Percentiles rank a stretch among this genome's conserved stretches.
Evolutionary conservation across 148 eudicot species (phyloP).

Genomic region (Oxyria digyna): DNA sequence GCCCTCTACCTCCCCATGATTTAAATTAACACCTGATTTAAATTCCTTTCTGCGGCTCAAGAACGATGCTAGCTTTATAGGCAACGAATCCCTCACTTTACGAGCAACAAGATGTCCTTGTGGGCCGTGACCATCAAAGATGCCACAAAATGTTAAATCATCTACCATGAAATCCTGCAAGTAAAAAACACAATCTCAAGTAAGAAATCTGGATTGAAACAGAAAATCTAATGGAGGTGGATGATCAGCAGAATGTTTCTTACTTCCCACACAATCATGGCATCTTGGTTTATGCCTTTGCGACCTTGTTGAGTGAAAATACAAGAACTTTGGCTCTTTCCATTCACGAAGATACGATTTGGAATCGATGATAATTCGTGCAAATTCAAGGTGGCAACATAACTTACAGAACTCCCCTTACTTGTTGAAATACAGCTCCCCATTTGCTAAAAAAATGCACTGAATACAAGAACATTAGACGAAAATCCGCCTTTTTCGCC

Average conservation of each 20-base stretch:
- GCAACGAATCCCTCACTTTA: conserved; percentile 80
- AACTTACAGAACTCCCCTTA: conserved; percentile 57
- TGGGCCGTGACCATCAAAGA: conserved; percentile 98
- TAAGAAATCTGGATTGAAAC: not conserved
- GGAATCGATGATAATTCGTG: conserved; percentile 68
- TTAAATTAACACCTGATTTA: conserved; percentile 35
- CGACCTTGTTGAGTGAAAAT: conserved; percentile 97
- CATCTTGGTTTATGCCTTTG: conserved; percentile 96
- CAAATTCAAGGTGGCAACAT: conserved; percentile 38
- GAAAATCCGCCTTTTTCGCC: conserved; percentile 1
- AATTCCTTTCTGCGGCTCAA: conserved; percentile 47
- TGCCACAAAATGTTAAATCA: conserved; percentile 76
- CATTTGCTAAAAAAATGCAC: conserved; percentile 32
- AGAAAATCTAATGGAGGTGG: not conserved
- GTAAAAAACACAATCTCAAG: not conserved
- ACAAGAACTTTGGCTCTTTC: conserved; percentile 72
- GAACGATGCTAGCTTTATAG: conserved; percentile 57
- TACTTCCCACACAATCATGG: conserved; percentile 99
- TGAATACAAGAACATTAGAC: conserved; percentile 24
- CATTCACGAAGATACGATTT: conserved; percentile 64
- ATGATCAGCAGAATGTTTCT: conserved; percentile 13
- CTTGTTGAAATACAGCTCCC: conserved; percentile 77
- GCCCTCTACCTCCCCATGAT: conserved; percentile 41
- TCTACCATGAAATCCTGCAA: conserved; percentile 64
- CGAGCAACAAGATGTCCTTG: conserved; percentile 95